Percentiles rank a stretch among this genome's conserved stretches.
Conservation (phyloP, 805 yeast species). For the Sugiyamaella valdiviana region DNA sequence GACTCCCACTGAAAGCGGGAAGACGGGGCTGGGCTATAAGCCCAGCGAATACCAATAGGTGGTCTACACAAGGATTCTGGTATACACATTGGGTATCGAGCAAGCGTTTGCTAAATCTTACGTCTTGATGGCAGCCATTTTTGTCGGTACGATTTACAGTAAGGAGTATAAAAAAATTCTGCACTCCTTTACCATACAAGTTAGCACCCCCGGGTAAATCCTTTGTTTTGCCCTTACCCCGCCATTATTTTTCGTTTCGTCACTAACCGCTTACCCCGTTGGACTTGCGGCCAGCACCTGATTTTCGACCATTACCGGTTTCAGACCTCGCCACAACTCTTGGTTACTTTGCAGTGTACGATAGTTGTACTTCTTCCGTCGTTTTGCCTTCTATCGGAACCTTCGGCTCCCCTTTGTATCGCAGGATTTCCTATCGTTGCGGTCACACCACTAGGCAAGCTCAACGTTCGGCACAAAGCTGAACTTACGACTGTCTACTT, state of each 20-base stretch:
- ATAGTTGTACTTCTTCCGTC: too few relatives aligned
- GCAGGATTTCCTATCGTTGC: too few relatives aligned
- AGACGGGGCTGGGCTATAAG: conserved; percentile 9
- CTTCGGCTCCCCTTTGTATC: too few relatives aligned
- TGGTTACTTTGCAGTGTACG: too few relatives aligned
- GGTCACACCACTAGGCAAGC: neutral
- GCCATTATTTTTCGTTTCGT: too few relatives aligned
- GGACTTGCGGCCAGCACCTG: too few relatives aligned
- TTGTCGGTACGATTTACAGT: neutral
- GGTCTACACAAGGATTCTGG: conserved; percentile 3
- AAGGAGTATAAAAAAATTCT: neutral
- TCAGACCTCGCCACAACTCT: too few relatives aligned
- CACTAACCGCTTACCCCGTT: too few relatives aligned
- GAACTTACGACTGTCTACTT: too few relatives aligned
- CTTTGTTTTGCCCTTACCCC: too few relatives aligned
- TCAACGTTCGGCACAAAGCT: neutral
- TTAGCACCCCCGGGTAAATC: neutral
- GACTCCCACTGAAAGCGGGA: conserved; percentile 8
- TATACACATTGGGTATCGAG: neutral
- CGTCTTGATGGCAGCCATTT: conserved; percentile 7
- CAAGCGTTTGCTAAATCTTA: neutral
- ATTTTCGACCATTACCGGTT: too few relatives aligned
- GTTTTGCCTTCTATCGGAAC: too few relatives aligned
- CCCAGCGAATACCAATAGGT: neutral
- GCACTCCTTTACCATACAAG: neutral